Percentiles rank a stretch among this genome's conserved stretches.
phyloP scores from a whole-genome alignment of 306 rosid species.

The Gillenia trifoliata region DNA sequence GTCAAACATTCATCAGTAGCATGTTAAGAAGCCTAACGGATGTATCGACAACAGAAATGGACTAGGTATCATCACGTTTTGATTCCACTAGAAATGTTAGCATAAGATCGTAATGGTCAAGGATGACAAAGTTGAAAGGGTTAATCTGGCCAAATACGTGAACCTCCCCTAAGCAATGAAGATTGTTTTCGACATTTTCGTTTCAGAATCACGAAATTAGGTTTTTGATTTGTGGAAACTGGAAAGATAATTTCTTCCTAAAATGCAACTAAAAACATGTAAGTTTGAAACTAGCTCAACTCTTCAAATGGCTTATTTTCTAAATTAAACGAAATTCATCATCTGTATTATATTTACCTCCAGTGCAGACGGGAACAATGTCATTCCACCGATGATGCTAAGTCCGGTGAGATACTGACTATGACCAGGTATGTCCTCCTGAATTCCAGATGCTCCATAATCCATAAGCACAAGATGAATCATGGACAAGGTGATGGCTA shows the following conservation, averaged over 20 bases:
- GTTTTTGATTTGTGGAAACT: not conserved
- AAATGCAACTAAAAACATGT: slow-evolving; percentile 5
- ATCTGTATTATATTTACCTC: slow-evolving; percentile 49
- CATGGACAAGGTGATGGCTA: slow-evolving; percentile 46
- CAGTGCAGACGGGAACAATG: slow-evolving; percentile 83
- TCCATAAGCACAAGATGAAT: slow-evolving; percentile 82
- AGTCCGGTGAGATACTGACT: slow-evolving; percentile 90
- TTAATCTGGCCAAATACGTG: not conserved
- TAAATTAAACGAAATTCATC: not conserved
- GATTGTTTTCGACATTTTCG: not conserved
- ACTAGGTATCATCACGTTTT: not conserved
- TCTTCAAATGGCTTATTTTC: not conserved
- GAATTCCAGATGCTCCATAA: slow-evolving; percentile 73
- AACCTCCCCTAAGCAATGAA: not conserved
- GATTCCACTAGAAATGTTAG: not conserved
- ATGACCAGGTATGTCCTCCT: slow-evolving; percentile 81
- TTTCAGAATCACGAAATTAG: not conserved
- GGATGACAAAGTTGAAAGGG: not conserved
- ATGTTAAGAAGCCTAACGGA: not conserved
- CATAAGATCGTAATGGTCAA: not conserved
- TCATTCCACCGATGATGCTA: slow-evolving; percentile 96
- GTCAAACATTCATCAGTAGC: not conserved
- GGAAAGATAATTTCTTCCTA: not conserved
- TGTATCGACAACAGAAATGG: not conserved
- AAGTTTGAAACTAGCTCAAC: not conserved